A percentile compares a stretch with the other conserved stretches of the same genome.
phyloP scores from a whole-genome alignment of 441 rosid genomes.

The Brassica hybrid region DNA sequence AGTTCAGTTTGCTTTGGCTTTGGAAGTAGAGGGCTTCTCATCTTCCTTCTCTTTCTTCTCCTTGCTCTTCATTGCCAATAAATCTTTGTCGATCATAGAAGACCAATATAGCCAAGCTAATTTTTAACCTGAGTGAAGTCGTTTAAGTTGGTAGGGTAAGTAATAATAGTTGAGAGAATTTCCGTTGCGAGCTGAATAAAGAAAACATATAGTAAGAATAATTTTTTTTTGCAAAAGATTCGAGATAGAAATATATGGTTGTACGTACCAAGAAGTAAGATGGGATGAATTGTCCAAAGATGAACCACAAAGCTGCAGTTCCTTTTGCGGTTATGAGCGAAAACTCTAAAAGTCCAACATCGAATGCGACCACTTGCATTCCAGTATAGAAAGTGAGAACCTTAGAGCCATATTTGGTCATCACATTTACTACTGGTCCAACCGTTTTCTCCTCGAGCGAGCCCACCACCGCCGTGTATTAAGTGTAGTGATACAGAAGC shows the following conservation, averaged over 20 bases:
- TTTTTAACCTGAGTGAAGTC: slow-evolving; percentile 42
- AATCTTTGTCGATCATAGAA: neutral
- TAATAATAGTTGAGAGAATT: slow-evolving; percentile 33
- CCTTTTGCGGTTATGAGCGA: slow-evolving; percentile 37
- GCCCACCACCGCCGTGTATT: no score
- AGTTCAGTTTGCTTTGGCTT: no score
- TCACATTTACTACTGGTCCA: no score
- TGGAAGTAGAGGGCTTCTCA: no score
- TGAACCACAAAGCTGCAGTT: slow-evolving; percentile 43
- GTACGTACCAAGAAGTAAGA: slow-evolving; percentile 45
- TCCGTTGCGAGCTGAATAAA: slow-evolving; percentile 39
- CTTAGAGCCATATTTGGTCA: no score
- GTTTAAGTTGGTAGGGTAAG: slow-evolving; percentile 36
- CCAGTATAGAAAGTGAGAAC: slow-evolving; percentile 28
- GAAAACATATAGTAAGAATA: slow-evolving; percentile 19
- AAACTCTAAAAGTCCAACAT: slow-evolving; percentile 35
- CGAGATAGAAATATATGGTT: neutral
- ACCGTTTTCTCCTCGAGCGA: no score
- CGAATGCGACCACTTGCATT: slow-evolving; percentile 43
- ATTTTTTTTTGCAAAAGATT: neutral
- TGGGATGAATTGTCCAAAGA: slow-evolving; percentile 42
- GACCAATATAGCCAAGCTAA: neutral
- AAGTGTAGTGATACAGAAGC: no score
- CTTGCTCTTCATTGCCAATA: neutral
- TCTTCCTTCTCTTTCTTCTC: no score